phyloP scores from a whole-genome alignment of 345 rosid species.

The Aquilaria yunnanensis region DNA sequence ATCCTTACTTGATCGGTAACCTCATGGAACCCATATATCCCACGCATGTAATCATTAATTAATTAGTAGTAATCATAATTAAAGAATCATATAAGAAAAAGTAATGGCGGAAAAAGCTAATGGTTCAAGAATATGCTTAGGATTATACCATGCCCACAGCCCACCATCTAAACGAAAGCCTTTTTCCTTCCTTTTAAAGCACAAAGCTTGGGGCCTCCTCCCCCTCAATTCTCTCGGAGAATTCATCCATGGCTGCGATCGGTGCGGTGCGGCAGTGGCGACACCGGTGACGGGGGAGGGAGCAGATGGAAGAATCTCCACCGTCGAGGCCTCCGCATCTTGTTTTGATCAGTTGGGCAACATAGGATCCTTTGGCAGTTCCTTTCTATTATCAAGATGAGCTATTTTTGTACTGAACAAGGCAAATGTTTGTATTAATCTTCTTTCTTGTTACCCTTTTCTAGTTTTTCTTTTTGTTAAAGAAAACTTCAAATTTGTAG shows the following conservation, averaged over 20 bases:
- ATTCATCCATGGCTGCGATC: neutral
- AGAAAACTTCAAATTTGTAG: no score
- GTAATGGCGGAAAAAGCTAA: conserved; percentile 12
- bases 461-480: no score
- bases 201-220: neutral
- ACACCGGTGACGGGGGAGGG: neutral
- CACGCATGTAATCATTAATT: neutral
- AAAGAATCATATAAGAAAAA: neutral
- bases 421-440: no score
- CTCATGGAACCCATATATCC: neutral
- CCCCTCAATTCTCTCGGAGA: neutral
- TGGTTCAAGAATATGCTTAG: conserved; percentile 31
- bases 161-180: neutral
- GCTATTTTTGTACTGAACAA: no score
- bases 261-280: neutral
- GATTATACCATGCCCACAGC: conserved; percentile 21
- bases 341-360: conserved; percentile 15
- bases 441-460: no score
- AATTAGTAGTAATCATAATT: neutral
- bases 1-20: no score
- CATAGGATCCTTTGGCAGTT: conserved; percentile 17
- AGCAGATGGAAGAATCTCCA: neutral
- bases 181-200: conserved; percentile 9
- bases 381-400: neutral
- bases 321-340: neutral